Percentiles rank a stretch among this genome's conserved stretches.
phyloP scores from a whole-genome alignment of 805 yeast species.

The Candida arabinofermentans region DNA sequence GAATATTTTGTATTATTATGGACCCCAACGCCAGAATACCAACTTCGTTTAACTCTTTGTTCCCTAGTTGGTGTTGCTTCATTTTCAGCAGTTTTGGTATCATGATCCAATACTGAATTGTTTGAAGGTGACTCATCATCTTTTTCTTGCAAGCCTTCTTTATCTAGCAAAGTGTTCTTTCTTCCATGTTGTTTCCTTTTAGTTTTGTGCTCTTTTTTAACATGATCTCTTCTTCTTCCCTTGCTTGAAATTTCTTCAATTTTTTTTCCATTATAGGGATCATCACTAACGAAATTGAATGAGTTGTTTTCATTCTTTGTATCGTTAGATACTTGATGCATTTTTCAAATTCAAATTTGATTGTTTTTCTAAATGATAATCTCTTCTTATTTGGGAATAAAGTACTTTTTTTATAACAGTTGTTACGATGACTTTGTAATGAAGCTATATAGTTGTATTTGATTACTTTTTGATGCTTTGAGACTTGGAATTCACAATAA shows the following conservation, averaged over 20 bases:
- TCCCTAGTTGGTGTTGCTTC: no score
- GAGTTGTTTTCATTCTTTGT: slow-evolving; percentile 14
- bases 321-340: background rate
- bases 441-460: slow-evolving; percentile 1
- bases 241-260: background rate
- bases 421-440: background rate
- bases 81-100: no score
- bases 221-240: background rate
- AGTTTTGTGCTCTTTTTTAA: background rate
- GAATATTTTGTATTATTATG: no score
- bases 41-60: no score
- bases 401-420: background rate
- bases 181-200: no score
- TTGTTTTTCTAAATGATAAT: background rate
- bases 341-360: background rate
- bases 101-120: no score
- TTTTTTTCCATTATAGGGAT: slow-evolving; percentile 12
- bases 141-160: no score
- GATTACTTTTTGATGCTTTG: background rate
- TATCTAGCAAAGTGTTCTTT: no score
- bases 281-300: slow-evolving; percentile 16
- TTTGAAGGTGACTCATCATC: no score
- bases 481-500: background rate
- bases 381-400: background rate
- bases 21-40: no score